Evolutionary conservation across 306 rosid species (phyloP).

Genomic region (Vigna nakashimae): DNA sequence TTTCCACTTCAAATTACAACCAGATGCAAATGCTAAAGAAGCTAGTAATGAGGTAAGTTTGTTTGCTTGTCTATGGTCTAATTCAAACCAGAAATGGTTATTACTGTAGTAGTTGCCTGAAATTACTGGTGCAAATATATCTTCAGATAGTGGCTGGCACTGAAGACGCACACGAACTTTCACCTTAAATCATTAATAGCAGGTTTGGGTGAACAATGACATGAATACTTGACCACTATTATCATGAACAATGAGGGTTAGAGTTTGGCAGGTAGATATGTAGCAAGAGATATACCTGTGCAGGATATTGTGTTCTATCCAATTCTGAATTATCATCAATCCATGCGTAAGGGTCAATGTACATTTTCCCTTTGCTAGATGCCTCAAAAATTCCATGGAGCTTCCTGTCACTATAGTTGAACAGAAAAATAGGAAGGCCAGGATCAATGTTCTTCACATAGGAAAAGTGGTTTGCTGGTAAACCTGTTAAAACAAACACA

Average conservation of each 20-base stretch:
- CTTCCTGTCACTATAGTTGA: constrained; percentile 78
- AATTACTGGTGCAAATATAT: constrained; percentile 64
- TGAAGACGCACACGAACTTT: constrained; percentile 59
- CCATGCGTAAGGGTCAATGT: constrained; percentile 90
- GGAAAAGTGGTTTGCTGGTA: constrained; percentile 69
- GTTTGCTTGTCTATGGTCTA: constrained; percentile 73
- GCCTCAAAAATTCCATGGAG: constrained; percentile 93
- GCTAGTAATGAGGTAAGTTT: constrained; percentile 57
- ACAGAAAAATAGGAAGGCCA: constrained; percentile 85
- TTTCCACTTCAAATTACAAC: constrained; percentile 46
- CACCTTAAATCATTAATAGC: constrained; percentile 54
- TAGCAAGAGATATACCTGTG: constrained; percentile 66
- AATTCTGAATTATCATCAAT: constrained; percentile 56
- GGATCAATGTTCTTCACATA: constrained; percentile 80
- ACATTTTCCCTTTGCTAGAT: constrained; percentile 70
- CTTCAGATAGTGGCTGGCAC: constrained; percentile 73
- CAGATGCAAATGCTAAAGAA: constrained; percentile 54
- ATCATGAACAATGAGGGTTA: background rate
- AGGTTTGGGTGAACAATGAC: constrained; percentile 4
- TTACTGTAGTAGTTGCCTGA: constrained; percentile 61
- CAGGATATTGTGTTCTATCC: constrained; percentile 74
- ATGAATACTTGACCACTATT: background rate
- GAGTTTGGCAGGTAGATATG: constrained; percentile 11
- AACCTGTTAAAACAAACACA: constrained; percentile 59
- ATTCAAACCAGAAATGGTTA: constrained; percentile 81